These are phyloP conservation scores for Coniophora puteana DNA, from an alignment of 1,284 basidiomycete species.

Conservation along the genomic window DNA sequence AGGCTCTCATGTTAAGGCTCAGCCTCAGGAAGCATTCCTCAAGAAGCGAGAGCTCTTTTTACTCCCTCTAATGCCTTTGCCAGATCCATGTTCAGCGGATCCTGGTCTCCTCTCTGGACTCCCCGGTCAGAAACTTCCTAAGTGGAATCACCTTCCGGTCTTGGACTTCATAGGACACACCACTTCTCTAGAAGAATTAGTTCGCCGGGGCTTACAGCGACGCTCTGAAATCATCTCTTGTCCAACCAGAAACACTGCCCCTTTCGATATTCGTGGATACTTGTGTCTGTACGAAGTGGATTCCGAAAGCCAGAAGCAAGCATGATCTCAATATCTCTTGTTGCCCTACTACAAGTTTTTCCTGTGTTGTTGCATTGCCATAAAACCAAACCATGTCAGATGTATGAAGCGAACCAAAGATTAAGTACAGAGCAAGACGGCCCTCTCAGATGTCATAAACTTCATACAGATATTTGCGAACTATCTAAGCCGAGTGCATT, in stretches of 20 bases:
- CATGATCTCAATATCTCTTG: not conserved
- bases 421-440: too few species aligned
- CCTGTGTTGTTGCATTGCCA: not conserved
- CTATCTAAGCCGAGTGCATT: slow-evolving; percentile 84
- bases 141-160: slow-evolving; percentile 52
- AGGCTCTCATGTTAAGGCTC: slow-evolving; percentile 70
- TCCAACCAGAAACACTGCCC: slow-evolving; percentile 14
- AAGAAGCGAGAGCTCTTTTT: slow-evolving; percentile 63
- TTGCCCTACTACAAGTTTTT: too few species aligned
- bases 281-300: slow-evolving; percentile 23
- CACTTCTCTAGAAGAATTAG: slow-evolving; percentile 40
- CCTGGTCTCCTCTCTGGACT: slow-evolving; percentile 47
- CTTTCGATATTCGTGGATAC: slow-evolving; percentile 32
- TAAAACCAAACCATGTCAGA: not conserved
- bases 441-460: too few species aligned
- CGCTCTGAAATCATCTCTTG: slow-evolving; percentile 22
- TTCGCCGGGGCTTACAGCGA: slow-evolving; percentile 33
- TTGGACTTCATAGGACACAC: slow-evolving; percentile 67
- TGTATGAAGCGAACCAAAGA: slow-evolving; percentile 7
- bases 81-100: slow-evolving; percentile 15
- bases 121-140: slow-evolving; percentile 51
- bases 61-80: slow-evolving; percentile 61
- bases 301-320: not conserved
- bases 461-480: slow-evolving; percentile 70
- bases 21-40: slow-evolving; percentile 42